A percentile compares a stretch with the other conserved stretches of the same genome.
phyloP scores from a whole-genome alignment of 2,329 filamentous ascomycete genomes.

The Lasiodiplodia theobromae region DNA sequence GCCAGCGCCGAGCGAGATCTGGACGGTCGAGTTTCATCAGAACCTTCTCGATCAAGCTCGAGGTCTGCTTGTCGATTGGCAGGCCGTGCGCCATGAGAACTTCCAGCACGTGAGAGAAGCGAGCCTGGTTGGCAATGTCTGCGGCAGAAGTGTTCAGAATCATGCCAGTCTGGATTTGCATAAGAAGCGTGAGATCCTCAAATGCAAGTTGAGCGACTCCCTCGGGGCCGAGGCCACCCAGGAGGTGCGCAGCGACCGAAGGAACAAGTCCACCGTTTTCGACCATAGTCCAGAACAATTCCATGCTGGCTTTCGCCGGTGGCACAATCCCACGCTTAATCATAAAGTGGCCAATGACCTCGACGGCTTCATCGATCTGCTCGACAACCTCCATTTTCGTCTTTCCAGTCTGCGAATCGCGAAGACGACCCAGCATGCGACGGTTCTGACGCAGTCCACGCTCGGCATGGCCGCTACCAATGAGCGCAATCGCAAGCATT shows the following conservation, averaged over 20 bases:
- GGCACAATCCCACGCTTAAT: slow-evolving; percentile 60
- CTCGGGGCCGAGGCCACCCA: slow-evolving; percentile 67
- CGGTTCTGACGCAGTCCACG: slow-evolving; percentile 82
- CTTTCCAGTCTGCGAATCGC: slow-evolving; percentile 62
- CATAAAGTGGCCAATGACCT: slow-evolving; percentile 69
- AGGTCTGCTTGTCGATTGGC: slow-evolving; percentile 63
- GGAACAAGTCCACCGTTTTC: slow-evolving; percentile 70
- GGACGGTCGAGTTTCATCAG: slow-evolving; percentile 60
- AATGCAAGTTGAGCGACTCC: slow-evolving; percentile 63
- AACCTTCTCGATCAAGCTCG: slow-evolving; percentile 64
- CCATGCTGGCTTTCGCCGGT: slow-evolving; percentile 63
- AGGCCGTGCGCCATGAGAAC: slow-evolving; percentile 61
- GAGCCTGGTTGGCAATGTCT: slow-evolving; percentile 65
- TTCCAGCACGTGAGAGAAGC: slow-evolving; percentile 69
- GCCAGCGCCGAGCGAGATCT: slow-evolving; percentile 63
- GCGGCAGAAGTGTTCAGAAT: slow-evolving; percentile 54
- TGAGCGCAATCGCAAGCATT: slow-evolving; percentile 89
- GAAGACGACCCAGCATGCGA: slow-evolving; percentile 85
- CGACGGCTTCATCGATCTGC: slow-evolving; percentile 85
- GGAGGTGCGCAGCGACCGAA: slow-evolving; percentile 65
- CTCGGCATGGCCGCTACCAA: slow-evolving; percentile 83
- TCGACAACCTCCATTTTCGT: slow-evolving; percentile 67
- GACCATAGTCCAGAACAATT: slow-evolving; percentile 68
- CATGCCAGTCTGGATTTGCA: slow-evolving; percentile 65
- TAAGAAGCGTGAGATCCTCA: slow-evolving; percentile 63